A percentile compares a stretch with the other conserved stretches of the same genome.
phyloP scores from a whole-genome alignment of 768 basidiomycete species.

The Suillus brevipes region DNA sequence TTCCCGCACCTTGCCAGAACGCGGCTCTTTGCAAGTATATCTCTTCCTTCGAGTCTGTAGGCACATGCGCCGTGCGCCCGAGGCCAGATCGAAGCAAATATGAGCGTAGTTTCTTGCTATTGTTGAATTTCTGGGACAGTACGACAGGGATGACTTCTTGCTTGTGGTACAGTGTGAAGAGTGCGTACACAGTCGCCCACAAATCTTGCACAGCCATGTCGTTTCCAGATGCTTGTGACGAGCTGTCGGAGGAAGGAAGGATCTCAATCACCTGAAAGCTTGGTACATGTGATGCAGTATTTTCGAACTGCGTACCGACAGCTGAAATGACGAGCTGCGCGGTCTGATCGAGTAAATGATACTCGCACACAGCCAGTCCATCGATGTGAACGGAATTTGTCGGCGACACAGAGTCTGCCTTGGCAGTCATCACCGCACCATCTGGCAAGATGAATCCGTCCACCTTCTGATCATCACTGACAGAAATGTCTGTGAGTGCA shows the following conservation, averaged over 20 bases:
- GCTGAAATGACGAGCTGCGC: constrained; percentile 18
- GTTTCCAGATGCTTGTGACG: not conserved
- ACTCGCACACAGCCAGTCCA: constrained; percentile 14
- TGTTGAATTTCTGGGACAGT: constrained; percentile 29
- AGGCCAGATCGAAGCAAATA: constrained; percentile 45
- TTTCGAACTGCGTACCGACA: constrained; percentile 22
- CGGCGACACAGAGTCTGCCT: not conserved
- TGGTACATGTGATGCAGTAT: constrained; percentile 21
- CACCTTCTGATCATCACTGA: not conserved
- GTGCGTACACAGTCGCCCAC: constrained; percentile 44
- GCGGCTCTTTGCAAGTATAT: constrained; percentile 42
- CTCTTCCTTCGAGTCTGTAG: constrained; percentile 21
- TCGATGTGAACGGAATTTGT: constrained; percentile 11
- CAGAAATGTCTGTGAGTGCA: not conserved
- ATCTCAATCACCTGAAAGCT: constrained; percentile 22
- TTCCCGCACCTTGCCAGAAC: constrained; percentile 55
- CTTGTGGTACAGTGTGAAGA: constrained; percentile 40
- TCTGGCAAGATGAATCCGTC: constrained; percentile 18
- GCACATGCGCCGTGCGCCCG: constrained; percentile 18
- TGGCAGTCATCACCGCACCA: constrained; percentile 5
- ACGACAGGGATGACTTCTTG: constrained; percentile 44
- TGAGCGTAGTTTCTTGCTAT: constrained; percentile 31
- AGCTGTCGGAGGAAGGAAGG: not conserved
- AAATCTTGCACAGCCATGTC: constrained; percentile 31
- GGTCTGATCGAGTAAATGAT: constrained; percentile 12